Evolutionary conservation across 371 early-diverging fungal species (phyloP).

Genomic region (Rhizomucor pusillus): DNA sequence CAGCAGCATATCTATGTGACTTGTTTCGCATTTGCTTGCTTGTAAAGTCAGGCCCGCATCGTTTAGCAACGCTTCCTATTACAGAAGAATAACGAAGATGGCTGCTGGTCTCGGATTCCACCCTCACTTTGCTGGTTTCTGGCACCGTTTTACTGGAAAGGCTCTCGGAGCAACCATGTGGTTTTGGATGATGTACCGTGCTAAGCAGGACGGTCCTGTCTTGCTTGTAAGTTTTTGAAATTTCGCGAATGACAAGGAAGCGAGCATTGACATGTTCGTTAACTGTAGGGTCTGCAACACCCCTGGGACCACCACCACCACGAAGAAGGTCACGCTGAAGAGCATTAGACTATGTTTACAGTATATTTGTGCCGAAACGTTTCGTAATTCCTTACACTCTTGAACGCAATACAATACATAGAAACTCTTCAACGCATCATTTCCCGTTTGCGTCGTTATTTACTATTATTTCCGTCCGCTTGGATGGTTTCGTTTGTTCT

Average conservation of each 20-base stretch:
- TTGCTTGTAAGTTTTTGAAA: conserved; percentile 56
- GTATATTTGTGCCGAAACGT: too few relatives aligned
- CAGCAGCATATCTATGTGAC: too few relatives aligned
- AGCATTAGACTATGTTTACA: conserved; percentile 22
- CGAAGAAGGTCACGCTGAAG: conserved; percentile 45
- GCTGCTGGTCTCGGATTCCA: conserved; percentile 48
- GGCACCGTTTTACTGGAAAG: conserved; percentile 49
- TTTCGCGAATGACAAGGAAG: not conserved
- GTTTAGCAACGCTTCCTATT: too few relatives aligned
- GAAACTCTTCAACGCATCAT: too few relatives aligned
- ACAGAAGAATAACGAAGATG: conserved; percentile 28
- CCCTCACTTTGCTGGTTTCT: conserved; percentile 47
- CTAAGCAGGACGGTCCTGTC: conserved; percentile 77
- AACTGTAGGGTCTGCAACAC: conserved; percentile 63
- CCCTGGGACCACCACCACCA: conserved; percentile 67
- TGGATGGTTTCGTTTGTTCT: too few relatives aligned
- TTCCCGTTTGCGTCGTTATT: too few relatives aligned
- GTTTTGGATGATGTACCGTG: conserved; percentile 88
- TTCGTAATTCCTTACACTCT: too few relatives aligned
- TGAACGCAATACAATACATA: too few relatives aligned
- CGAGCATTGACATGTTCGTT: not conserved
- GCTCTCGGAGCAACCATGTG: conserved; percentile 76
- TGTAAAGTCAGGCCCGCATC: too few relatives aligned
- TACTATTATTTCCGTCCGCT: too few relatives aligned
- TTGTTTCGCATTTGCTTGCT: too few relatives aligned